Percentiles rank a stretch among this genome's conserved stretches.
phyloP scores from a whole-genome alignment of 768 basidiomycete genomes.

The Tulasnella sp. region DNA sequence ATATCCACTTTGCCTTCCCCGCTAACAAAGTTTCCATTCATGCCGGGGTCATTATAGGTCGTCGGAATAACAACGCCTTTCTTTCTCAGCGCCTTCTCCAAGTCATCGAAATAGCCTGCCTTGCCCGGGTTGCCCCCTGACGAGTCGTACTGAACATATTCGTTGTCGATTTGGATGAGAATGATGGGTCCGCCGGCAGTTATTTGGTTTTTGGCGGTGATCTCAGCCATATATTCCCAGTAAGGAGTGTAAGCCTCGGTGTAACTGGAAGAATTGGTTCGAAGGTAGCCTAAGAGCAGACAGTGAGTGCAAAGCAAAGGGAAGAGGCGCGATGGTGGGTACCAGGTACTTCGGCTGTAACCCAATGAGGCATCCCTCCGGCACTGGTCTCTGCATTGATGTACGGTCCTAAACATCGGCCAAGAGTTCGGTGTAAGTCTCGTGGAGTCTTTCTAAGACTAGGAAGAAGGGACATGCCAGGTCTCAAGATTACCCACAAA shows the following conservation, averaged over 20 bases:
- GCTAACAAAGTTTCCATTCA: conserved; percentile 54
- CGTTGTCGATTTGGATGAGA: conserved; percentile 52
- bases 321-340: conserved; percentile 40
- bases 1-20: conserved; percentile 74
- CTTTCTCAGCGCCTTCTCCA: conserved; percentile 48
- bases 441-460: not conserved
- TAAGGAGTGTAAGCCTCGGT: conserved; percentile 63
- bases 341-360: conserved; percentile 42
- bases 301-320: not conserved
- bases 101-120: conserved; percentile 53
- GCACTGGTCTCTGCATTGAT: conserved; percentile 29
- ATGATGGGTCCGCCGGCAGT: conserved; percentile 70
- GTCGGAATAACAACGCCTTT: conserved; percentile 59
- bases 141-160: conserved; percentile 47
- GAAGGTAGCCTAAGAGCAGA: conserved; percentile 32
- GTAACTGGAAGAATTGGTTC: conserved; percentile 69
- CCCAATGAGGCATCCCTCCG: conserved; percentile 65
- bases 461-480: conserved; percentile 27
- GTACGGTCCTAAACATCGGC: conserved; percentile 20
- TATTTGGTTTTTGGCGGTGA: conserved; percentile 59
- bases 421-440: not conserved
- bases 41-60: conserved; percentile 64
- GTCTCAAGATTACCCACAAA: conserved; percentile 70
- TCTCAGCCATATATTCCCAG: conserved; percentile 54
- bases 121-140: conserved; percentile 30